Conservation (phyloP, 345 rosid species). For the Gossypium ekmanianum region DNA sequence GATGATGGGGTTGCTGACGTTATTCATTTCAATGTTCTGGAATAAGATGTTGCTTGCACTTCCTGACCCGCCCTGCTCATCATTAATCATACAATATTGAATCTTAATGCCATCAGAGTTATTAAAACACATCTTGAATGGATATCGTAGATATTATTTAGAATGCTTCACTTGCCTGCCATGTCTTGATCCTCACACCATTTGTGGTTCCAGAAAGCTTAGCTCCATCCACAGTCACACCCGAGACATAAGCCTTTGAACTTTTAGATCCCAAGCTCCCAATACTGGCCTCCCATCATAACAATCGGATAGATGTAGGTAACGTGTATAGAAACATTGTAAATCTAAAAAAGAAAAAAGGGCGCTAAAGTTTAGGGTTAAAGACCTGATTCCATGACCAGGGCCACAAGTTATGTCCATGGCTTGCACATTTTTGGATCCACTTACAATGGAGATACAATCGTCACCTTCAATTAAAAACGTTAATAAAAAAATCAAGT, state of each 20-base stretch:
- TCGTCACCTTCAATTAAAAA: constrained; percentile 60
- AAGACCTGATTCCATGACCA: constrained; percentile 72
- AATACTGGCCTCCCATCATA: constrained; percentile 39
- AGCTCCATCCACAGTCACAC: constrained; percentile 60
- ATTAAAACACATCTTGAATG: neutral
- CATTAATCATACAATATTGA: neutral
- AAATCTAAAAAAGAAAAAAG: neutral
- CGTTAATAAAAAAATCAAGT: neutral
- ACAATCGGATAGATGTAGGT: neutral
- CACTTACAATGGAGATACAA: constrained; percentile 65
- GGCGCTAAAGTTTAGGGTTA: neutral
- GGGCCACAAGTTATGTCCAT: constrained; percentile 56
- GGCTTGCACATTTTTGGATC: constrained; percentile 48
- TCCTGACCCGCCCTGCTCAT: constrained; percentile 85
- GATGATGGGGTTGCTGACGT: constrained; percentile 78
- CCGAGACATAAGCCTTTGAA: constrained; percentile 61
- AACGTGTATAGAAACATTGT: neutral
- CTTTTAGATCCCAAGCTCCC: constrained; percentile 67
- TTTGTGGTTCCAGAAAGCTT: constrained; percentile 60
- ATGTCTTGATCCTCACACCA: constrained; percentile 90
- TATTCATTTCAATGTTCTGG: constrained; percentile 59
- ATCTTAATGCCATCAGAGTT: neutral
- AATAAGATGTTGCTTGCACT: constrained; percentile 66
- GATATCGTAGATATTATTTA: neutral
- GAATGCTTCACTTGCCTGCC: constrained; percentile 45